Evolutionary conservation across 352 stramenopile genomes (phyloP).

Genomic region (Pythium brachiatum): DNA sequence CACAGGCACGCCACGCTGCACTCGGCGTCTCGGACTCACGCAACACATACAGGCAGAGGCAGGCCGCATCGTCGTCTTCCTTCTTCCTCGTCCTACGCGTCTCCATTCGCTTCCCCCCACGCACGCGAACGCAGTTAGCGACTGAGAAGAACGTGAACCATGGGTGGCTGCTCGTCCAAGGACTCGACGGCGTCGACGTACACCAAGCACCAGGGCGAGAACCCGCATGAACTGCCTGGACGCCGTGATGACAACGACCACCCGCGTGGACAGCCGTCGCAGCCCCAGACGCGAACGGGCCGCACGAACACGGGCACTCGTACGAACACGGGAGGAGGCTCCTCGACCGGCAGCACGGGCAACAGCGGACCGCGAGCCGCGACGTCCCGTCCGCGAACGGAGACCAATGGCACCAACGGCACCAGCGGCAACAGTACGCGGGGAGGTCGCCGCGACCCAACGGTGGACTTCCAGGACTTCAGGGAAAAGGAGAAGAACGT

Average conservation of each 20-base stretch:
- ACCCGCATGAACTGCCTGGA: constrained; percentile 1
- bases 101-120: neutral
- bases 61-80: neutral
- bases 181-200: constrained; percentile 10
- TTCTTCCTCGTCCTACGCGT: too few relatives aligned
- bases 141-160: constrained; percentile 11
- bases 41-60: neutral
- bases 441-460: constrained; percentile 25
- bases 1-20: constrained; percentile 1
- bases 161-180: constrained; percentile 54
- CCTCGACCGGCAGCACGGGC: neutral
- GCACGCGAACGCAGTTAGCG: neutral
- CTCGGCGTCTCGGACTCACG: constrained; percentile 3
- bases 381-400: neutral
- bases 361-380: neutral
- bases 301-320: neutral
- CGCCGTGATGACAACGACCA: neutral
- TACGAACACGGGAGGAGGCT: too few relatives aligned
- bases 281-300: neutral
- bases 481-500: constrained; percentile 87
- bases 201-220: constrained; percentile 1
- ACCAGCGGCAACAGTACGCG: neutral
- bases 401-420: neutral
- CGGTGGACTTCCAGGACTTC: constrained; percentile 82
- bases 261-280: neutral